phyloP scores from a whole-genome alignment of 345 rosid species.

The Salix arbutifolia region DNA sequence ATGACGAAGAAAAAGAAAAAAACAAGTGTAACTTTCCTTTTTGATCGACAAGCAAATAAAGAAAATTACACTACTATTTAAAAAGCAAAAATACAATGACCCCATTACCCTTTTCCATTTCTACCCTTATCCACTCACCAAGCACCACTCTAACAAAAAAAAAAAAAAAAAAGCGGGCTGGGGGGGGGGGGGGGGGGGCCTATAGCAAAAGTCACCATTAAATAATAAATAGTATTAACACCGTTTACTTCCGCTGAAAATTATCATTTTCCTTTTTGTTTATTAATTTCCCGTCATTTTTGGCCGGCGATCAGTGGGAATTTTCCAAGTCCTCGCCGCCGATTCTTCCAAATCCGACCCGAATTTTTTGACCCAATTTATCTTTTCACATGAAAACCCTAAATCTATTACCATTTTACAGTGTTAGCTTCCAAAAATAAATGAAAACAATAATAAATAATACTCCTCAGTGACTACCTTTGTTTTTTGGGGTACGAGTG shows the following conservation, averaged over 20 bases:
- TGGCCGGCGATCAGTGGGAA: conserved; percentile 54
- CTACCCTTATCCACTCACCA: conserved; percentile 10
- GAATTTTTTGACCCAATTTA: neutral
- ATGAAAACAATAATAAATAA: neutral
- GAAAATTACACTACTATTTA: neutral
- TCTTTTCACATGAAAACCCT: conserved; percentile 14
- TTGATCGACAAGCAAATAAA: neutral
- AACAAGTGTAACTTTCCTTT: no score
- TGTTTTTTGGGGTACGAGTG: conserved; percentile 11
- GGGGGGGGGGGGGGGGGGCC: conserved; percentile 2
- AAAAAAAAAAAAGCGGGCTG: no score
- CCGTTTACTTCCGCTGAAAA: conserved; percentile 42
- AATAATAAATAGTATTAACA: conserved; percentile 47
- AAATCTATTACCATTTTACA: conserved; percentile 12
- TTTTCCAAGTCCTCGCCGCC: conserved; percentile 39
- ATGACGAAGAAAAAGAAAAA: neutral
- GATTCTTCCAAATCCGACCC: conserved; percentile 15
- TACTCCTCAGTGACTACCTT: neutral
- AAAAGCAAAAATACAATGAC: neutral
- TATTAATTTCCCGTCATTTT: conserved; percentile 24
- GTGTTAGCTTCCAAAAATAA: conserved; percentile 3
- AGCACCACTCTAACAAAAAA: neutral
- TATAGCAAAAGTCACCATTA: conserved; percentile 36
- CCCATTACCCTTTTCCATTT: neutral
- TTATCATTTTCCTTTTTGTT: conserved; percentile 37